Evolutionary conservation across 2,329 filamentous ascomycete species (phyloP), one percentile per base, ranked within the genome.

Genomic region (Paradendryphiella salina): DNA sequence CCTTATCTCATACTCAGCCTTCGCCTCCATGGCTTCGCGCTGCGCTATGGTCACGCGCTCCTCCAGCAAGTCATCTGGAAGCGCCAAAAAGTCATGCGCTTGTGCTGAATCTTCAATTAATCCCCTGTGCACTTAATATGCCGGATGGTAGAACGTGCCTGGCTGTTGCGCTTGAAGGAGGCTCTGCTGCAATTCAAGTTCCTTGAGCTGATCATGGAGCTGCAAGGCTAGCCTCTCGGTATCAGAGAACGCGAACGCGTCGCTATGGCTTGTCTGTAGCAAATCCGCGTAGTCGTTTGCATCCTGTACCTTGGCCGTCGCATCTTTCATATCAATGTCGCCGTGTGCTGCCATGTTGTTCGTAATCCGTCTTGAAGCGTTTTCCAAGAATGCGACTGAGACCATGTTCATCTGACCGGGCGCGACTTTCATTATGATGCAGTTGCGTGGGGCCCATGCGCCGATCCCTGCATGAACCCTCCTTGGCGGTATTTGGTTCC

Each of bases 171-270:
- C 74, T 60, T 79, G 73, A 10, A 91, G 73, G 32, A 94, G 78
- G 31, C 85, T 85, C 47, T 85, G 82, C 74, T 94, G 86, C 17
- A 93, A 75, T 63, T 85, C 83, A 36, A 92, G 78, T 68, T 89
- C 84, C 64, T 87, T 84, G 20, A 90, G 76, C 59, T 82, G 81
- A 69, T 91, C 85, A 72, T 90, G 88, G 40, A 92, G 80, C 33
- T 84, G 80, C 29, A 94, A 77, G 21, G 87, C 80, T 57, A 80
- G 79, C 62, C 80, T 76, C 73, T 95, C 90, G 52, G 82, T 79
- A 29, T 83, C 79, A 1, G 86, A 88, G 35, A 93, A 77, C 6
- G 80, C 77, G 31, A 85, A 77, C 51, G 73, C 72, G 71, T 80
- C 76, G 51, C 60, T 73, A 46, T 74, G 64, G 34, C 72, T 71